Conservation (phyloP, 1,284 basidiomycete genomes). For the Earliella scabrosa region DNA sequence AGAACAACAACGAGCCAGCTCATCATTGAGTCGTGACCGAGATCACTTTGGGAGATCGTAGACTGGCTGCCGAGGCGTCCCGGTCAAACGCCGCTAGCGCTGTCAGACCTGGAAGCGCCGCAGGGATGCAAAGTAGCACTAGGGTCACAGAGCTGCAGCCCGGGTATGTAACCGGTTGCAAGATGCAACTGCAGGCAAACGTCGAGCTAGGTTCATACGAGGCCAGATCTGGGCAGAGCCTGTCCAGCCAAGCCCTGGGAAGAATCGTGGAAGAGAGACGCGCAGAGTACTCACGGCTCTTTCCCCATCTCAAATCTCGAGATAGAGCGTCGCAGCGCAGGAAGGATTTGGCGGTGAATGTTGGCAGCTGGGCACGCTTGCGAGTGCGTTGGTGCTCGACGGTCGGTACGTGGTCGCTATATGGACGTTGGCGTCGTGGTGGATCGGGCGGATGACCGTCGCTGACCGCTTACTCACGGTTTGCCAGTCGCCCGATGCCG, state of each 20-base stretch:
- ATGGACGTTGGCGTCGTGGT: slow-evolving; percentile 1
- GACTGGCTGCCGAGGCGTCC: too few species aligned
- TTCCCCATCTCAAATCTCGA: slow-evolving; percentile 23
- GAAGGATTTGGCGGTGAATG: slow-evolving; percentile 20
- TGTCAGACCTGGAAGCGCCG: too few species aligned
- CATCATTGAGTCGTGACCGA: too few species aligned
- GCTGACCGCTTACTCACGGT: neutral
- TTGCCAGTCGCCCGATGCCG: neutral
- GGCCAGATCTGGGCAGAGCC: neutral
- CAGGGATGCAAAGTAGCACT: too few species aligned
- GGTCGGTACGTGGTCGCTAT: slow-evolving; percentile 1
- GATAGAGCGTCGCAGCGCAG: slow-evolving; percentile 13
- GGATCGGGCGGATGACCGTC: neutral
- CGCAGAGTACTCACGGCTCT: slow-evolving; percentile 23
- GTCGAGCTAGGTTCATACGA: neutral
- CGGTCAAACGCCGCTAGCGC: neutral
- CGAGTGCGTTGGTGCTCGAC: neutral
- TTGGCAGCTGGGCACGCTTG: slow-evolving; percentile 5
- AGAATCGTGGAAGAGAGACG: neutral
- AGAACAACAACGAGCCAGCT: too few species aligned
- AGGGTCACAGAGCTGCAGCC: too few species aligned
- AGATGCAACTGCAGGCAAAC: too few species aligned
- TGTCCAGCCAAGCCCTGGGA: neutral
- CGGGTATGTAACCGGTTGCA: too few species aligned
- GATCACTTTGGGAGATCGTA: too few species aligned